A percentile compares a stretch with the other conserved stretches of the same genome.
phyloP scores from a whole-genome alignment of 257 asterid genomes.

The Nicotiana benthamiana region DNA sequence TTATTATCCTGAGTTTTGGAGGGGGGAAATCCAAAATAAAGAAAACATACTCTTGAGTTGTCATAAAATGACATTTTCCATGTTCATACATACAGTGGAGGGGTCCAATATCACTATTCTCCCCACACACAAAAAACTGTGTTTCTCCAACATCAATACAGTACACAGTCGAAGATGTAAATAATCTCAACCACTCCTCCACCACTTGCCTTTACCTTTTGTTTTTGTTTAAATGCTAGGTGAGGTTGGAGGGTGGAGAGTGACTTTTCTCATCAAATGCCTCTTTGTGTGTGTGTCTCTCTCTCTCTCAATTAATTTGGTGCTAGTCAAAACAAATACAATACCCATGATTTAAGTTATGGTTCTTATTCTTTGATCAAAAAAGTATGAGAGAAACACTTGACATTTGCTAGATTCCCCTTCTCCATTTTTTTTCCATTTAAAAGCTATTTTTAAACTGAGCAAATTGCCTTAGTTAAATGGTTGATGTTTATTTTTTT shows the following conservation, averaged over 20 bases:
- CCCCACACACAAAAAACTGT: background rate
- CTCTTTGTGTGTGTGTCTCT: background rate
- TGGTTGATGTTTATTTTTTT: background rate
- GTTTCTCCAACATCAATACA: background rate
- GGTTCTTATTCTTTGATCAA: background rate
- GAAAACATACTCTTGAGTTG: background rate
- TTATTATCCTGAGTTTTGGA: background rate
- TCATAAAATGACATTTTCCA: background rate
- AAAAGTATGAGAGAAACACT: background rate
- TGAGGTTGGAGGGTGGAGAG: background rate
- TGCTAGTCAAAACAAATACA: background rate
- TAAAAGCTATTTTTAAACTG: background rate
- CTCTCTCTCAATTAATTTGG: background rate
- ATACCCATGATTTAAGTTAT: background rate
- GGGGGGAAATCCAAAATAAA: background rate
- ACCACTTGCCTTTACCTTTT: background rate
- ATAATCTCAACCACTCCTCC: constrained; percentile 4
- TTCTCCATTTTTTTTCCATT: background rate
- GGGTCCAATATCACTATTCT: background rate
- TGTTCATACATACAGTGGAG: background rate
- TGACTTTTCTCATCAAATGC: background rate
- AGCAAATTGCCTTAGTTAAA: background rate
- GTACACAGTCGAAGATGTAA: background rate
- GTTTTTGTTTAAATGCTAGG: background rate
- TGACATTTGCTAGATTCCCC: background rate